A percentile compares a stretch with the other conserved stretches of the same genome.
These are phyloP conservation scores for Dendrostoma leiphaemia DNA, from an alignment of 2,329 filamentous ascomycete species.

Conservation along the genomic window DNA sequence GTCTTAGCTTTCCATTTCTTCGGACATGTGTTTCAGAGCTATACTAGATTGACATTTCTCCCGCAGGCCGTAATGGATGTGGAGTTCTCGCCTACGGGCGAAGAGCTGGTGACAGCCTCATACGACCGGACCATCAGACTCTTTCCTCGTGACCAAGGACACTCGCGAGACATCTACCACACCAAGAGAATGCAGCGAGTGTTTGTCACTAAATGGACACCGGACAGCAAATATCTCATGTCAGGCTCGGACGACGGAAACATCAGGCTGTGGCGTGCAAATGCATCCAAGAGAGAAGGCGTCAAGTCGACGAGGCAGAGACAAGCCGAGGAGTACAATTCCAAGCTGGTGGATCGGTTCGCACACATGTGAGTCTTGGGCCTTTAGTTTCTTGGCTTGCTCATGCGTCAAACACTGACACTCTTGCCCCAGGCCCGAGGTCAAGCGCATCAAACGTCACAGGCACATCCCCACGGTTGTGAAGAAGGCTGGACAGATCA, in stretches of 20 bases:
- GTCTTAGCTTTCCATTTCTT: constrained; percentile 32
- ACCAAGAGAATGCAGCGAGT: constrained; percentile 97
- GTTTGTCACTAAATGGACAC: constrained; percentile 80
- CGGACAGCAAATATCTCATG: constrained; percentile 85
- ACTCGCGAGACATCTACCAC: constrained; percentile 93
- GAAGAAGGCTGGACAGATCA: constrained; percentile 96
- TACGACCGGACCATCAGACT: constrained; percentile 87
- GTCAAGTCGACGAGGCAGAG: constrained; percentile 83
- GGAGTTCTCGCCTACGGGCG: constrained; percentile 90
- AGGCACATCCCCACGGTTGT: constrained; percentile 88
- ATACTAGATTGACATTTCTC: background rate
- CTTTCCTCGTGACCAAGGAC: constrained; percentile 77
- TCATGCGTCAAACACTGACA: background rate
- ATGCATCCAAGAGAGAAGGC: constrained; percentile 79
- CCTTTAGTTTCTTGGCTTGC: background rate
- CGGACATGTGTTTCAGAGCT: background rate
- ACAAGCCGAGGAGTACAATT: constrained; percentile 88
- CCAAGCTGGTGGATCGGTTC: constrained; percentile 78
- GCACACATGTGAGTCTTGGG: constrained; percentile 66
- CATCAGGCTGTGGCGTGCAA: constrained; percentile 77
- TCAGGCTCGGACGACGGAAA: constrained; percentile 86
- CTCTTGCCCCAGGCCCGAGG: constrained; percentile 60
- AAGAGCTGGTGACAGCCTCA: constrained; percentile 86
- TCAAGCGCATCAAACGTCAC: constrained; percentile 85
- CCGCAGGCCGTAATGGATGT: constrained; percentile 88